Evolutionary conservation across 108 stramenopile species (phyloP).

Genomic region (Stephanodiscus minutulus): DNA sequence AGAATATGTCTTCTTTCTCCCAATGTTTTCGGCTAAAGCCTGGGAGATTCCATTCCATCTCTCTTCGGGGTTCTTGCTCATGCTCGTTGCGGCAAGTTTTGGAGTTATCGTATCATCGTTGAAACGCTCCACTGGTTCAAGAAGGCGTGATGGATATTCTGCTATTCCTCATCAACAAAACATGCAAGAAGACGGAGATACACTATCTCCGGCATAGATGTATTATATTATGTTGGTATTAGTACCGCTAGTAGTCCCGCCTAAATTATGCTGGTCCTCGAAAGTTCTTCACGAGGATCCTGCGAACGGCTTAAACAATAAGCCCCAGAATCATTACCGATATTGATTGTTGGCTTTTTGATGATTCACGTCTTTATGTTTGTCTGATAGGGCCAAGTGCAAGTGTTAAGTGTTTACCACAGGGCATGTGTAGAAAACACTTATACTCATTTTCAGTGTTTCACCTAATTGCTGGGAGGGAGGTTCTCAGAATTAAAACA

Average conservation of each 20-base stretch:
- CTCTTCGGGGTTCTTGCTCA: constrained; percentile 5
- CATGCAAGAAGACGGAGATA: not conserved
- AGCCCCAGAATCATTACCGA: not conserved
- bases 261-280: no score
- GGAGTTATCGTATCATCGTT: constrained; percentile 19
- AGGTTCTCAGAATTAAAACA: no score
- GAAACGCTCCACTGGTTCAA: constrained; percentile 5
- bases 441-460: no score
- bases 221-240: not conserved
- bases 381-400: no score
- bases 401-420: no score
- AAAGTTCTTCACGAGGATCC: no score
- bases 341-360: no score
- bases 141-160: constrained; percentile 28
- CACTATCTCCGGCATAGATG: constrained; percentile 9
- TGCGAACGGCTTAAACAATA: not conserved
- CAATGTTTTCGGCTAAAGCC: constrained; percentile 22
- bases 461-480: no score
- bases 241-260: not conserved
- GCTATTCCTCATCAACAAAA: constrained; percentile 23
- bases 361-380: no score
- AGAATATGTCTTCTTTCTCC: constrained; percentile 8
- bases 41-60: constrained; percentile 4
- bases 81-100: constrained; percentile 17
- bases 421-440: no score